Evolutionary conservation across 106 monocot species (phyloP).

Genomic region (Ottelia alismoides): DNA sequence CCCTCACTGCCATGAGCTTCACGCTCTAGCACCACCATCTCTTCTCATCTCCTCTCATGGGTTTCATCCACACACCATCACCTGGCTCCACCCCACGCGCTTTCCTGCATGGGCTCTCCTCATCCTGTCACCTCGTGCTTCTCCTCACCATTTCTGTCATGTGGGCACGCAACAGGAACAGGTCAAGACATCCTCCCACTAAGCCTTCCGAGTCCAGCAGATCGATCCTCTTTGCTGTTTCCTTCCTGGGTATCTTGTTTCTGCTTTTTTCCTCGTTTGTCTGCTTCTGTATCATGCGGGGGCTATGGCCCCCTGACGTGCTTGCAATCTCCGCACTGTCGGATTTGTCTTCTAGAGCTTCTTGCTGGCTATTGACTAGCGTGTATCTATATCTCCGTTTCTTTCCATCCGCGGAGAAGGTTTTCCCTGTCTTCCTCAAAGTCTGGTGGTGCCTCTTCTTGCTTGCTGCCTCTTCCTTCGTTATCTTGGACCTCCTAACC

Average conservation of each 20-base stretch:
- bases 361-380: conserved; percentile 28
- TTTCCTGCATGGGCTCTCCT: conserved; percentile 34
- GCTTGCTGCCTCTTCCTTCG: conserved; percentile 23
- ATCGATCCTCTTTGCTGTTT: conserved; percentile 20
- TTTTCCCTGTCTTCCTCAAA: conserved; percentile 40
- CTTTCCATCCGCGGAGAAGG: conserved; percentile 9
- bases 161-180: no score
- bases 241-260: conserved; percentile 21
- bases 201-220: no score
- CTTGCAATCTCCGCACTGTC: conserved; percentile 4
- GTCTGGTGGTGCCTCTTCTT: conserved; percentile 64
- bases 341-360: conserved; percentile 34
- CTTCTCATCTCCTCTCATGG: no score
- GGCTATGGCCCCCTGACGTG: conserved; percentile 1
- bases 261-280: conserved; percentile 22
- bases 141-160: conserved; percentile 21
- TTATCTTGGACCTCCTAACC: conserved; percentile 40
- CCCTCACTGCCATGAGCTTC: no score
- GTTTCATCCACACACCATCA: no score
- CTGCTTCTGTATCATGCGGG: conserved; percentile 24
- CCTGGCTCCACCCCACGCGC: no score
- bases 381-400: conserved; percentile 28
- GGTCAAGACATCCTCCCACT: no score
- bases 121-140: conserved; percentile 34
- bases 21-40: no score